phyloP scores from a whole-genome alignment of 2,329 filamentous ascomycete genomes.

The Aspergillus neoniger region DNA sequence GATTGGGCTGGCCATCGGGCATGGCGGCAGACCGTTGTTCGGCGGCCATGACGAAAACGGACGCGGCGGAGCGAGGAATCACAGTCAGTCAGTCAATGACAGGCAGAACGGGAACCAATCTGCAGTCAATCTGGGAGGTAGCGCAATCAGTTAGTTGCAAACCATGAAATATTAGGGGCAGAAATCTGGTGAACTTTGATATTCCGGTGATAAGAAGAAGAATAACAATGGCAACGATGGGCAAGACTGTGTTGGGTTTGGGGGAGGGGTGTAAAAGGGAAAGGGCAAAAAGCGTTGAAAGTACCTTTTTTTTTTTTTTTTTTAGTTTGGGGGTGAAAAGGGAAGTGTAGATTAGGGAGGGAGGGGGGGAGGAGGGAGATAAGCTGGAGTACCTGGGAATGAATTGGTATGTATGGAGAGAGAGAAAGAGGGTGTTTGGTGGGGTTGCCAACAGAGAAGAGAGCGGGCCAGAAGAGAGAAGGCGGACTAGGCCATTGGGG shows the following conservation, averaged over 20 bases:
- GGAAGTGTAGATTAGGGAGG: background rate
- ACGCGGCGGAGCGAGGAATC: conserved; percentile 6
- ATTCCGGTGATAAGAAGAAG: background rate
- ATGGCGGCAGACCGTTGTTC: conserved; percentile 27
- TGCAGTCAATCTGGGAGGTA: conserved; percentile 9
- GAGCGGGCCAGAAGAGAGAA: background rate
- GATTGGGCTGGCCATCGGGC: conserved; percentile 33
- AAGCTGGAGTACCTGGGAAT: conserved; percentile 17
- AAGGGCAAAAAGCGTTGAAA: background rate
- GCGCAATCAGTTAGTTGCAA: conserved; percentile 11
- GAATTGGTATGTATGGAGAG: no score
- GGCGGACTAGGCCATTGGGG: conserved; percentile 17
- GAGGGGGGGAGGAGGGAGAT: background rate
- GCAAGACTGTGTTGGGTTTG: background rate
- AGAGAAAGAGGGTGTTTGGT: conserved; percentile 2
- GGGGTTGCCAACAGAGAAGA: background rate
- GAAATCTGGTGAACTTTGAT: no score
- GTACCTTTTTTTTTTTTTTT: background rate
- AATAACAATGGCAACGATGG: background rate
- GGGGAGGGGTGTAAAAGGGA: background rate
- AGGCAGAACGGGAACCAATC: conserved; percentile 1
- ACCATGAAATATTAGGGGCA: conserved; percentile 1
- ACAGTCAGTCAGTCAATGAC: background rate
- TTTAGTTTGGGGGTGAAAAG: background rate
- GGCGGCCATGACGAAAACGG: conserved; percentile 27